These are phyloP conservation scores for Withania somnifera DNA, from an alignment of 305 asterid species.

Conservation along the genomic window DNA sequence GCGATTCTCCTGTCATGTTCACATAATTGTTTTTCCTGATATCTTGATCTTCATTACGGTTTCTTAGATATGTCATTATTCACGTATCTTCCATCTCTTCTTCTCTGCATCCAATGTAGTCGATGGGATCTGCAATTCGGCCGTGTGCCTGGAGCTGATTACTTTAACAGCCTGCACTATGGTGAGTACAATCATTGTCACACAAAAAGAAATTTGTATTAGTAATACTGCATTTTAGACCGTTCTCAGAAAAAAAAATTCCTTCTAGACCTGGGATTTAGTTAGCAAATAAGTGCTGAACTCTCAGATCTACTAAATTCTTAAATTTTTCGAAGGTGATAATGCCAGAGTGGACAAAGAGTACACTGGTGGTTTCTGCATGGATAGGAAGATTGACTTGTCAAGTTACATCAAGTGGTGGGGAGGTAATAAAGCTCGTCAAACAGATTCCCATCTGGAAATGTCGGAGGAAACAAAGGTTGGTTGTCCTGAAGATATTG, in stretches of 20 bases:
- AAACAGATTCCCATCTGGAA: slow-evolving; percentile 46
- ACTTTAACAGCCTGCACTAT: slow-evolving; percentile 42
- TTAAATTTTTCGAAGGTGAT: slow-evolving; percentile 42
- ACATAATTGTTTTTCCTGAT: neutral
- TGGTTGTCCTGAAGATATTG: slow-evolving; percentile 52
- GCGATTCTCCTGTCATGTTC: neutral
- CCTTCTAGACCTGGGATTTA: neutral
- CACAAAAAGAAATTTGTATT: neutral
- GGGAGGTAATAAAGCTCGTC: slow-evolving; percentile 59
- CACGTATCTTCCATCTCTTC: neutral
- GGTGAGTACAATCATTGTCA: slow-evolving; percentile 35
- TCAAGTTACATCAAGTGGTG: slow-evolving; percentile 94
- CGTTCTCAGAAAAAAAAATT: neutral
- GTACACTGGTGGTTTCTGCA: slow-evolving; percentile 47
- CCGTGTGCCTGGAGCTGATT: slow-evolving; percentile 52
- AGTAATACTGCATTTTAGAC: neutral
- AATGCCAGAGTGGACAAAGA: slow-evolving; percentile 53
- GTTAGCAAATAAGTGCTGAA: slow-evolving; percentile 1
- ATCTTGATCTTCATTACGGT: neutral
- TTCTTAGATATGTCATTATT: neutral
- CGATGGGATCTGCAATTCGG: slow-evolving; percentile 85
- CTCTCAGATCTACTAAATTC: slow-evolving; percentile 4
- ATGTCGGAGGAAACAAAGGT: slow-evolving; percentile 52
- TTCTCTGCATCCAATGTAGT: slow-evolving; percentile 20
- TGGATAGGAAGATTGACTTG: slow-evolving; percentile 80